Evolutionary conservation across 2,329 filamentous ascomycete species (phyloP), one percentile per base, ranked within the genome.

Genomic region (Geosmithia putterillii): DNA sequence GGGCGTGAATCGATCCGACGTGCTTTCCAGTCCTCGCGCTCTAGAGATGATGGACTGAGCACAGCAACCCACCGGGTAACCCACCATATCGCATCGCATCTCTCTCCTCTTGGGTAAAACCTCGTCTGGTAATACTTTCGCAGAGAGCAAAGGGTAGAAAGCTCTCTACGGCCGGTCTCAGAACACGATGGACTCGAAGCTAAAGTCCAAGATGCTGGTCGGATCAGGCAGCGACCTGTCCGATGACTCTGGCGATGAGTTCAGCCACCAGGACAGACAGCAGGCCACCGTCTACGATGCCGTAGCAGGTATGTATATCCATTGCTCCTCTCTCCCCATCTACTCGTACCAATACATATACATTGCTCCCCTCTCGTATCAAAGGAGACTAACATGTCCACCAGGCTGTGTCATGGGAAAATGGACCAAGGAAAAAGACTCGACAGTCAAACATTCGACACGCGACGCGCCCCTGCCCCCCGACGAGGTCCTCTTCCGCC

Each of bases 401-500:
- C 52, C 20, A 42, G 42, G 42, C 7, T 25, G 17, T 18, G 21
- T 38, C 35, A 19, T 21, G 3, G 47, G 42, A 45, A 35, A 41
- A 22, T 14, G 17, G 22, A 32, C 22, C 18, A 22, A 40, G 19
- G 40, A 12, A 25, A 38, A 42, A 21, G 28, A 44, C 43, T 34
- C 53, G 50, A 40, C 48, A 55, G 41, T 53, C 41, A 47, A 45
- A 38, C 37, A 45, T 46, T 46, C 44, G n/a, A 41, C 44, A 3
- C 43, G 37, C 3, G 41, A 44, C 21, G 32, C 37, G 17, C 54
- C 57, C 8, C 61, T 84, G 5, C 68, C 79, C 2, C 82, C 84
- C 2, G 83, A 87, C 44, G 79, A 86, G 45, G 76, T 82, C 1
- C 70, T 89, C 4, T 88, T 86, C 58, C 75, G 75, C 22, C 72